Evolutionary conservation across 331 rosid species (phyloP).

Genomic region (Malus hybrid): DNA sequence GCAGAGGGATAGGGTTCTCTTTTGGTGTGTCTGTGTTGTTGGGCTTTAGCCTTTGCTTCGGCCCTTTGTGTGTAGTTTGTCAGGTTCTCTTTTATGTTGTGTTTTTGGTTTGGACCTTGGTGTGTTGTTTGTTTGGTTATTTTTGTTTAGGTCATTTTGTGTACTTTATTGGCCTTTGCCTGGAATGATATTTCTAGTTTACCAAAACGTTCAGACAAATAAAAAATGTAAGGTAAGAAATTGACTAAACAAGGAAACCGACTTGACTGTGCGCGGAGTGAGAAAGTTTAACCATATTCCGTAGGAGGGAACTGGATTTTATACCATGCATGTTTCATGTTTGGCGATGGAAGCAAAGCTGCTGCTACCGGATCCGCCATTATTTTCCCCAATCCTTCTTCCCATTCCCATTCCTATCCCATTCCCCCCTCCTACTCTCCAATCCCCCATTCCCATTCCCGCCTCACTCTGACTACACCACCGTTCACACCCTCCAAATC

Average conservation of each 20-base stretch:
- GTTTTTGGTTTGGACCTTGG: too few species aligned
- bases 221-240: too few species aligned
- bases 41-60: too few species aligned
- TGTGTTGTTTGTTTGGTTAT: too few species aligned
- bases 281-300: not conserved
- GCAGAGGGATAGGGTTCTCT: too few species aligned
- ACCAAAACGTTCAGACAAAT: too few species aligned
- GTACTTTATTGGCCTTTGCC: too few species aligned
- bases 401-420: not conserved
- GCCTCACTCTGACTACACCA: not conserved
- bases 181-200: too few species aligned
- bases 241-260: not conserved
- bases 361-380: constrained; percentile 14
- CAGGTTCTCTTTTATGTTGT: too few species aligned
- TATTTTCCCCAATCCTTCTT: not conserved
- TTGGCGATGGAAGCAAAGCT: constrained; percentile 28
- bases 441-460: not conserved
- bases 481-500: not conserved
- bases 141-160: too few species aligned
- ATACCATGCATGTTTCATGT: not conserved
- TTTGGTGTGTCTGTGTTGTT: too few species aligned
- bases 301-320: not conserved
- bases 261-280: not conserved
- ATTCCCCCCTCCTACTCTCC: not conserved
- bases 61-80: too few species aligned